These are phyloP conservation scores for Fomitopsis palustris DNA, from an alignment of 1,284 basidiomycete genomes.

Conservation along the genomic window DNA sequence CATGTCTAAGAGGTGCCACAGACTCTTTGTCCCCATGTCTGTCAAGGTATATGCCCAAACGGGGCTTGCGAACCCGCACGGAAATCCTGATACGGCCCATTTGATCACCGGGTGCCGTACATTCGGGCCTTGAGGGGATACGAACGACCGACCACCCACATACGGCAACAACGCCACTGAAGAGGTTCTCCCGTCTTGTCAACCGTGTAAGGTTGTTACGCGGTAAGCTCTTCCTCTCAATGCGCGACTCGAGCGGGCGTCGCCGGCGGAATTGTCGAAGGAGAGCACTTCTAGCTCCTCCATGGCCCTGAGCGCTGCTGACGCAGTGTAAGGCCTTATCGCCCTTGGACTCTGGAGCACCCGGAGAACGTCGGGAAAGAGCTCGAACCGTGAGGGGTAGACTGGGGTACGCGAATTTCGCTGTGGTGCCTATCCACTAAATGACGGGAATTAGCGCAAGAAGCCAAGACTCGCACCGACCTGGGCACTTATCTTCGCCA, in stretches of 20 bases:
- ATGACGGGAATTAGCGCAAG: no score
- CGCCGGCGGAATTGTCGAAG: neutral
- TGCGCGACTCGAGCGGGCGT: neutral
- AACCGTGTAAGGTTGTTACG: neutral
- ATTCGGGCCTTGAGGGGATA: neutral
- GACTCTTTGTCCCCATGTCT: neutral
- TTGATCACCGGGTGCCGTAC: neutral
- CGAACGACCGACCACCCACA: neutral
- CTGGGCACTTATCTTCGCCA: no score
- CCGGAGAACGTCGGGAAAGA: no score
- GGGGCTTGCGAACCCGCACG: neutral
- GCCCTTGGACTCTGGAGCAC: no score
- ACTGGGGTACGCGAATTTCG: no score
- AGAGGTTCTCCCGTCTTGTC: neutral
- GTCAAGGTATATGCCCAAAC: neutral
- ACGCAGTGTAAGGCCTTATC: neutral
- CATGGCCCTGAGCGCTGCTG: neutral
- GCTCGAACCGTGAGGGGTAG: no score
- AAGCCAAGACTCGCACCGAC: no score
- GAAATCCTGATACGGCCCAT: neutral
- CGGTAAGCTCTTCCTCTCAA: neutral
- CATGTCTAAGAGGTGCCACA: no score
- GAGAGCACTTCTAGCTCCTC: neutral
- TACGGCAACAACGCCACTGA: neutral
- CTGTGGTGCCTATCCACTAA: no score